Evolutionary conservation across 1,284 basidiomycete genomes (phyloP), one percentile per base, ranked within the genome.

Genomic region (Boletus mariae): DNA sequence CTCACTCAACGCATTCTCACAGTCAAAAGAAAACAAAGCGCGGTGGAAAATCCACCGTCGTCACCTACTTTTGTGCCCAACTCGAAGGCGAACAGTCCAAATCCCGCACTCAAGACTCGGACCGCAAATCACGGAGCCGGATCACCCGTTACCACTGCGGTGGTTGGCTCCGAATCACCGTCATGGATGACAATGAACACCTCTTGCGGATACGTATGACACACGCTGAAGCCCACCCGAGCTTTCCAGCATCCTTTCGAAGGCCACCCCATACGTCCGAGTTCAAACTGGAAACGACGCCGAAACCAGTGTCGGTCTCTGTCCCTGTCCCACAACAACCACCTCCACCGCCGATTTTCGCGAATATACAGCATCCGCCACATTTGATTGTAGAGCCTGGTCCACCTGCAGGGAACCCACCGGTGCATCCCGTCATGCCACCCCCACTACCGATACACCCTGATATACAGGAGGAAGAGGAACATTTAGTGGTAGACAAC

Each of bases 1-100:
- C 45, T 57, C 46, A 54, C 34, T 13, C 6, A 9, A 20, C 34
- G 3, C 4, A 3, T 17, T 15, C 5, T 11, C 23, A 20, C 25
- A 68, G 66, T 26, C 69, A 68, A 55, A 68, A 68, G 57, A 68
- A 71, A 56, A 71, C 69, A 6, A 71, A 70, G 41, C 65, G 67
- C 8, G 59, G 68, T 9, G 68, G 69, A 25, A 68, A 60, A 34
- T 68, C 68, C 1, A 70, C 67, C 25, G 67, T 68, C 53, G 65
- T 68, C 43, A 71, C 67, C 26, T 68, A 68, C 57, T 71, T 71
- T 41, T 68, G 69, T 11, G 69, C 61, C 11, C 69, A 68, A 45
- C 67, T 68, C 45, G 67, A 68, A 47, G 67, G 67, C 40, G 67
- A 68, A 43, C 67, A 68, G 32, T 59, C 68, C 11, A 71, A 67